A percentile compares a stretch with the other conserved stretches of the same genome.
These are phyloP conservation scores for Ramichloridium luteum DNA, from an alignment of 2,329 filamentous ascomycete genomes.

Conservation along the genomic window DNA sequence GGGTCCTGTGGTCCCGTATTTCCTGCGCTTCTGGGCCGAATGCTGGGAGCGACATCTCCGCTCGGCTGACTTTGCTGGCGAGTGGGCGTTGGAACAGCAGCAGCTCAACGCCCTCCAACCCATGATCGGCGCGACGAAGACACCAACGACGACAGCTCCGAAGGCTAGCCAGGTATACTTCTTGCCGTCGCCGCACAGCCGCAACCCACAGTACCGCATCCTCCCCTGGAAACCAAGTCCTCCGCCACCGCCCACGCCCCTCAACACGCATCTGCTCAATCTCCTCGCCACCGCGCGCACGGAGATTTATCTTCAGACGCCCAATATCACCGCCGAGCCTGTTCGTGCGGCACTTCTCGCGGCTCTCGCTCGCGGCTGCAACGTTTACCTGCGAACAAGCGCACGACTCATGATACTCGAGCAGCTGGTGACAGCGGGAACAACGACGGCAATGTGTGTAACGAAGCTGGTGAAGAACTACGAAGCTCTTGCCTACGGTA, in stretches of 20 bases:
- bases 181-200: constrained; percentile 62
- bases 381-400: constrained; percentile 38
- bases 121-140: too few species aligned
- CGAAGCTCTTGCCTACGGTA: constrained; percentile 22
- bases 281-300: constrained; percentile 46
- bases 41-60: constrained; percentile 48
- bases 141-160: too few species aligned
- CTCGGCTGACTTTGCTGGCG: not conserved
- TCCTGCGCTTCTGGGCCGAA: constrained; percentile 52
- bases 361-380: constrained; percentile 53
- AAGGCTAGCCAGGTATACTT: too few species aligned
- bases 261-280: constrained; percentile 53
- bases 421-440: constrained; percentile 68
- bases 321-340: constrained; percentile 59
- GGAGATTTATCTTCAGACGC: constrained; percentile 59
- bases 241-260: constrained; percentile 48
- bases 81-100: too few species aligned
- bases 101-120: too few species aligned
- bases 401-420: constrained; percentile 45
- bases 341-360: constrained; percentile 49
- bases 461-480: constrained; percentile 47
- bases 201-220: constrained; percentile 52
- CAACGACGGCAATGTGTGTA: constrained; percentile 56
- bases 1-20: constrained; percentile 48
- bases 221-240: constrained; percentile 40